Evolutionary conservation across 176 grass and related monocot species (phyloP).

Genomic region (Oryza punctata): DNA sequence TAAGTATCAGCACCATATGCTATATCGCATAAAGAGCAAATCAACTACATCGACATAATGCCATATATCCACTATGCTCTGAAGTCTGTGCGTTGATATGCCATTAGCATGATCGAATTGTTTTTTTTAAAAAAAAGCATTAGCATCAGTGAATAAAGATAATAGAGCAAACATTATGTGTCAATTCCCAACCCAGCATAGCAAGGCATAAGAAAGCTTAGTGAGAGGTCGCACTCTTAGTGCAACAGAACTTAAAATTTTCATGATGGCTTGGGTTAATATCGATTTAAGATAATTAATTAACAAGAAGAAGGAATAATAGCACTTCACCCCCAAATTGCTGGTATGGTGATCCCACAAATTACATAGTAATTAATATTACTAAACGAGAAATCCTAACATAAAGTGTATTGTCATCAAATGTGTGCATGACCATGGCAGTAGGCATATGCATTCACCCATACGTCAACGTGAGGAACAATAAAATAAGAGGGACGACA

Average conservation of each 20-base stretch:
- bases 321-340: background rate
- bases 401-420: background rate
- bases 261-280: background rate
- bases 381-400: background rate
- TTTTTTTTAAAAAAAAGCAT: background rate
- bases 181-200: background rate
- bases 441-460: background rate
- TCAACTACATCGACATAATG: background rate
- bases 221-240: background rate
- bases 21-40: background rate
- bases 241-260: background rate
- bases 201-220: background rate
- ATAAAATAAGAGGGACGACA: background rate
- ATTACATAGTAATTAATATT: conserved; percentile 1
- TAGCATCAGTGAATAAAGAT: background rate
- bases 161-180: background rate
- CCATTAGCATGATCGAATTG: background rate
- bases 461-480: background rate
- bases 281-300: background rate
- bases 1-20: background rate
- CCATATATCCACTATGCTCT: background rate
- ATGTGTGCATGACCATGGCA: background rate
- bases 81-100: background rate
- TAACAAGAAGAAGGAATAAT: background rate
- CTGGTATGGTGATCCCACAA: background rate